Base-by-base conservation (phyloP, 306 rosid genomes). In the Macrotyloma uniflorum region DNA sequence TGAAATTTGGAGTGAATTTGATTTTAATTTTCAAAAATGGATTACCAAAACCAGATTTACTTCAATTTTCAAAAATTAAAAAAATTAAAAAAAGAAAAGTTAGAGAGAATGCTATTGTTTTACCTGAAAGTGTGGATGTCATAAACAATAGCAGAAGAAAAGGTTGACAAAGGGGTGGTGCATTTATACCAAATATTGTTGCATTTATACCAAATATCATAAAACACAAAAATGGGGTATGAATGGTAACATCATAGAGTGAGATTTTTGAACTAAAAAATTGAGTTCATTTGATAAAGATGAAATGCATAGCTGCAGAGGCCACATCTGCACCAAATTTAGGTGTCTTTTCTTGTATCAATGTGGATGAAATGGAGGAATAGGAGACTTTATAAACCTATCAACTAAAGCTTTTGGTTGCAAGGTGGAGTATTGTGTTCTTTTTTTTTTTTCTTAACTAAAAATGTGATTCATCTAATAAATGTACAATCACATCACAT, bases 261-360 rank as follows among this genome's bases (percentile, higher is more conserved):
- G 50, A 32, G 69, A 43, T 46, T 62, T 63, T 49, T 75, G 1
- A 57, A 15, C 68, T 42, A 38, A 50, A 36, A 70, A 19, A 16
- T 26, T 26, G 28, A 19, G 9, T 49, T 2, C 63, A 62, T 62
- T 3, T 3, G 11, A 33, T 33, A 20, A 75, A 47, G 30, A 64
- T 14, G 24, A 47, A 76, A 47, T 63, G 24, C 8, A 45, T 13
- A 47, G 63, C 50, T 62, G 28, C 45, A 58, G 3, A 24, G 1
- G 9, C 5, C 26, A 20, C 65, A 47, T 76, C 50, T 50, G 2
- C 6, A 47, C 72, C 80, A 76, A 63, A 63, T 76, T 75, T 63
- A 76, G 80, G 79, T 46, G 11, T 64, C 38, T 47, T 32, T 76
- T 1, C 72, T 20, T 33, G 65, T 49, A 47, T 75, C 72, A 47